Evolutionary conservation across 2,329 filamentous ascomycete species (phyloP), one percentile per base, ranked within the genome.

Genomic region (Tricladium varicosporioides): DNA sequence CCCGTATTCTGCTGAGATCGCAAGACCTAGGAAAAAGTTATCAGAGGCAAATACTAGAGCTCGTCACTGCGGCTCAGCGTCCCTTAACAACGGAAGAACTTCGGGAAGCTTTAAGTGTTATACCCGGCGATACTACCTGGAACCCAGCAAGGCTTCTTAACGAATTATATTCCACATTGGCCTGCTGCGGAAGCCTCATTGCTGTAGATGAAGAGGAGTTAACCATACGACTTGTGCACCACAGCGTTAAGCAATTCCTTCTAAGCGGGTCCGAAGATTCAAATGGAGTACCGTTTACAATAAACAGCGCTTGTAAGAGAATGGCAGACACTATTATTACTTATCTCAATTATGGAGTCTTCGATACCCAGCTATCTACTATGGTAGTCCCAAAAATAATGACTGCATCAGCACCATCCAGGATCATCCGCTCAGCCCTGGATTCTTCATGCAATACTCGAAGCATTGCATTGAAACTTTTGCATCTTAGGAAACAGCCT

Each of bases 31-130:
- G 54, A 22, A 51, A 53, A 46, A 32, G 48, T 1, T 70, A 67
- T 14, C 69, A 73, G 47, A 60, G 13, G 4, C 58, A 19, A 2
- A 69, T 69, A 2, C 59, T 78, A 0, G 59, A 74, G 13, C 52
- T 76, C 31, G 22, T 77, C 0, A 50, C 63, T 0, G 65, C 60
- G 0, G 71, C 72, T 10, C 51, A 42, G 0, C 66, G 69, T 7
- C 69, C 72, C 0, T 55, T 77, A 7, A 70, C 67, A 0, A 59
- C 49, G 0, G 63, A 71, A 0, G 70, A 77, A 49, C 61, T 78
- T 48, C 65, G 68, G 15, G 74, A 77, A 65, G 73, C 73, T 5
- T 50, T 75, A 0, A 74, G 73, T 13, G 71, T 78, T 0, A 55
- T 57, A 1, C 67, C 70, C 5, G 72, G 73, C 1, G 59, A 73